phyloP scores from a whole-genome alignment of 768 basidiomycete genomes.

The Suillus variegatus region DNA sequence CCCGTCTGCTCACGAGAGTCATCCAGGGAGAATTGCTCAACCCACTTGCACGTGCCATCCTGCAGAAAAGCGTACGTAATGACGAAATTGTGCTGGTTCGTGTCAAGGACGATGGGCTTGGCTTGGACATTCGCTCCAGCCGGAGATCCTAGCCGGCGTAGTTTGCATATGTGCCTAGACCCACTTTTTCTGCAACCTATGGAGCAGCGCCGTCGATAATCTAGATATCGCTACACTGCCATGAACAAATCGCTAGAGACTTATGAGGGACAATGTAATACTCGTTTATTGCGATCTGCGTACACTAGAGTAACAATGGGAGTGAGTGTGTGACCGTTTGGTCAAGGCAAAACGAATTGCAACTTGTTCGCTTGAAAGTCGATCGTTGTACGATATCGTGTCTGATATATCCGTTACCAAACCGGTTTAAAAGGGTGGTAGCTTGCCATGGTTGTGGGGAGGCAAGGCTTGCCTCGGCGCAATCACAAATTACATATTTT shows the following conservation, averaged over 20 bases:
- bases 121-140: neutral
- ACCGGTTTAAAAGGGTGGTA: too few species aligned
- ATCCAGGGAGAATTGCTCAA: slow-evolving; percentile 53
- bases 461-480: neutral
- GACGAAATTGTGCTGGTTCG: slow-evolving; percentile 32
- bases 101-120: slow-evolving; percentile 1
- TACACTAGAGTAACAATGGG: neutral
- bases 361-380: too few species aligned
- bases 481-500: neutral
- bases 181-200: neutral
- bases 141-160: neutral
- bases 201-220: neutral
- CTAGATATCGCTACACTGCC: neutral
- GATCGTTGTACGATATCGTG: too few species aligned
- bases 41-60: slow-evolving; percentile 44
- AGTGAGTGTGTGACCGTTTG: too few species aligned
- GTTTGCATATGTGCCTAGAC: neutral
- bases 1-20: slow-evolving; percentile 47
- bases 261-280: neutral
- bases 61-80: slow-evolving; percentile 45
- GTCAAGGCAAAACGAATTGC: too few species aligned
- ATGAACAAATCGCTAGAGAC: neutral
- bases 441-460: too few species aligned
- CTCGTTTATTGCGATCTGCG: neutral
- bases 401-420: too few species aligned